Percentiles rank a stretch among this genome's conserved stretches.
phyloP scores from a whole-genome alignment of 2,329 filamentous ascomycete genomes.

The Ophiocordyceps sinensis region DNA sequence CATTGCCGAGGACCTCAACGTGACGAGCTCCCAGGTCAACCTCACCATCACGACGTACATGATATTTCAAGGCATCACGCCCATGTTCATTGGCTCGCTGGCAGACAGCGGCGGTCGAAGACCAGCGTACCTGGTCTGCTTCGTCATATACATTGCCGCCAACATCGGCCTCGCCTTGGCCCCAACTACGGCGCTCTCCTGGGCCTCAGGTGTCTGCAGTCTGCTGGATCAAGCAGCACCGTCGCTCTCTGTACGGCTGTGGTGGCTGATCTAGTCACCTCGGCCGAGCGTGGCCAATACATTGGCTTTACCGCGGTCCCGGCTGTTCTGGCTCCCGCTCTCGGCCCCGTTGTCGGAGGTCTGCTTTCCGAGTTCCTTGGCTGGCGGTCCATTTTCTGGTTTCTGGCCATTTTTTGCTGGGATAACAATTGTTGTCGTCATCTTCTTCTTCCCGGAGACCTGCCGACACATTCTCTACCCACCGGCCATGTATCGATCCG shows the following conservation, averaged over 20 bases:
- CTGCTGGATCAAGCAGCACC: conserved; percentile 42
- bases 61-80: conserved; percentile 46
- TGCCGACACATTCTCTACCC: conserved; percentile 25
- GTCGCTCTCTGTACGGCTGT: conserved; percentile 43
- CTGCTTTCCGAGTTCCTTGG: conserved; percentile 39
- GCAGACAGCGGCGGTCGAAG: conserved; percentile 39
- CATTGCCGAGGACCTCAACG: conserved; percentile 30
- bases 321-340: conserved; percentile 29
- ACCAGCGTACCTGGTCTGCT: conserved; percentile 38
- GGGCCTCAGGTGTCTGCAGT: conserved; percentile 40
- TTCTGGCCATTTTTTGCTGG: conserved; percentile 32
- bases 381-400: conserved; percentile 50
- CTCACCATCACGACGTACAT: conserved; percentile 40
- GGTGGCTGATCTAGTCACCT: conserved; percentile 48
- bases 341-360: conserved; percentile 45
- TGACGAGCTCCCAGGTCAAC: conserved; percentile 28
- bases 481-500: conserved; percentile 20
- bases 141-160: conserved; percentile 36
- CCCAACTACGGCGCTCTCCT: conserved; percentile 35
- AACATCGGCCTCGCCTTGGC: conserved; percentile 38
- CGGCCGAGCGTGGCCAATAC: conserved; percentile 45
- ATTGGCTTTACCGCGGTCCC: conserved; percentile 37
- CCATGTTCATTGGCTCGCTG: conserved; percentile 40
- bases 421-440: conserved; percentile 25
- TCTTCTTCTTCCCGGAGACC: conserved; percentile 39